Conservation (phyloP, 257 asterid species). For the Verbena officinalis region DNA sequence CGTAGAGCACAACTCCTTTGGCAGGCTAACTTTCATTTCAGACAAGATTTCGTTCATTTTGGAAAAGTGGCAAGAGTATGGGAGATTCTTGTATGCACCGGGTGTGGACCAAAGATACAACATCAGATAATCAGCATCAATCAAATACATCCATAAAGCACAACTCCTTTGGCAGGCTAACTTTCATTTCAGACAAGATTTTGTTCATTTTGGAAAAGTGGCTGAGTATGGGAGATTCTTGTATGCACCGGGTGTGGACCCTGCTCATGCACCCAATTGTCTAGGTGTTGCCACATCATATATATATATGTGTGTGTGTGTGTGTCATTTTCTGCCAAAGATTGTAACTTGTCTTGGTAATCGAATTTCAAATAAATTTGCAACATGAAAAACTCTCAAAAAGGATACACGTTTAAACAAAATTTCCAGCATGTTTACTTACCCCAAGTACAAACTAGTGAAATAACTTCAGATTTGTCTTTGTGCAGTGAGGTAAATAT, state of each 20-base stretch:
- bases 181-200: background rate
- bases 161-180: background rate
- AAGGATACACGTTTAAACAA: background rate
- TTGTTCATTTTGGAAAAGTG: background rate
- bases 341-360: background rate
- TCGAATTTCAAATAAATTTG: background rate
- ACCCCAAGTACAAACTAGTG: background rate
- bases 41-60: background rate
- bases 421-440: background rate
- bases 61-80: no score
- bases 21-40: slow-evolving; percentile 5
- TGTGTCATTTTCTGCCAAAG: no score
- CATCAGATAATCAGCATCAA: background rate
- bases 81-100: no score
- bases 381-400: background rate
- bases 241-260: no score
- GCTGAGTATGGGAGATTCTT: no score
- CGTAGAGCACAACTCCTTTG: background rate
- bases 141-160: background rate
- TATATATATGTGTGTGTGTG: no score
- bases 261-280: no score
- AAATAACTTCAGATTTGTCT: slow-evolving; percentile 5
- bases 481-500: background rate
- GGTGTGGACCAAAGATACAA: no score
- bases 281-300: no score